Evolutionary conservation across 2,329 filamentous ascomycete genomes (phyloP), one percentile per base, ranked within the genome.

Genomic region (Penicillium brevicompactum): DNA sequence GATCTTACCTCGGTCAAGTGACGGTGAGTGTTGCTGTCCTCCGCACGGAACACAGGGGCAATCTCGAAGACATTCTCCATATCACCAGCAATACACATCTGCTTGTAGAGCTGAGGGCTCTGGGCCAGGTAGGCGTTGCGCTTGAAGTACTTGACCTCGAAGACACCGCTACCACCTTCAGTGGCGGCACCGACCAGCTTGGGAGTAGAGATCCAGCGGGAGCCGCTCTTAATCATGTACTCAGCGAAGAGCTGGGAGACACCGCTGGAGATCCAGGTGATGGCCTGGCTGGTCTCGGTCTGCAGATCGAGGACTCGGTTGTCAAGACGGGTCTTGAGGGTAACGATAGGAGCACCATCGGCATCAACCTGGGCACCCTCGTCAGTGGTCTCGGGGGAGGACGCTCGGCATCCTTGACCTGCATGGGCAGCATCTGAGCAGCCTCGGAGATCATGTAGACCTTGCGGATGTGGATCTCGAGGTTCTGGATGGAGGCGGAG

Each of bases 291-390:
- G 59, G 95, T 89, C 59, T 92, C 91, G 1, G 91, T 90, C 54
- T 94, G 88, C 71, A 97, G 89, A 78, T 97, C 92, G 79, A 99
- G 89, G 49, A 90, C 90, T 57, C 90, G 87, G 82, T 97, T 96
- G 80, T 96, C 89, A 48, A 97, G 84, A 64, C 93, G 87, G 1
- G 91, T 95, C 69, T 87, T 86, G 73, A 97, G 85, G 57, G 85
- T 89, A 30, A 95, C 92, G 49, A 89, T 83, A 1, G 92, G 90
- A 47, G 79, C 71, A 40, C 78, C 79, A 30, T 79, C 78, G 9
- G 80, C 78, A 56, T 83, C 82, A 51, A 80, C 76, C 57, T 79
- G 73, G 42, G 67, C 66, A 47, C 77, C 75, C 57, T 81, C 78
- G 56, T 81, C 78, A 9, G 64, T 69, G 31, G 65, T 71, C 62